These are phyloP conservation scores for Lentinula aciculospora DNA, from an alignment of 768 basidiomycete genomes.

Conservation along the genomic window DNA sequence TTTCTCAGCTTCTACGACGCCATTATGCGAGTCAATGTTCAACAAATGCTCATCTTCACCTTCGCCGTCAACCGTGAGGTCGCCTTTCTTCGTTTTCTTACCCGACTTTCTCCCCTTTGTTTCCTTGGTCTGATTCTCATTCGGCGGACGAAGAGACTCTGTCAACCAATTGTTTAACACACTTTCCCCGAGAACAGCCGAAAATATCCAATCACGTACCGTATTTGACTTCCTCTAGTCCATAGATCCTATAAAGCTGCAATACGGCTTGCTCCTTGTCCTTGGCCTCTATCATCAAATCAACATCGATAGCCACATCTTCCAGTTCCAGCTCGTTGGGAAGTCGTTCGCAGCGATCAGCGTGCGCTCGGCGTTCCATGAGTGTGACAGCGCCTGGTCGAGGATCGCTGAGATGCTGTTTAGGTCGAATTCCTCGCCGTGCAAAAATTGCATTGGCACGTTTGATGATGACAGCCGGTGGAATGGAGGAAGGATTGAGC, in stretches of 20 bases:
- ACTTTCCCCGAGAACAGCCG: neutral
- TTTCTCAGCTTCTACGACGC: neutral
- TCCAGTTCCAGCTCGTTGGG: conserved; percentile 54
- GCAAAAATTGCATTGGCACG: conserved; percentile 71
- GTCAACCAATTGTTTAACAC: neutral
- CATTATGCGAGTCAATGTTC: neutral
- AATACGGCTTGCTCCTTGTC: conserved; percentile 94
- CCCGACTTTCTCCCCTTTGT: conserved; percentile 39
- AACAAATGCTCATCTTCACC: neutral
- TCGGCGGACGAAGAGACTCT: conserved; percentile 41
- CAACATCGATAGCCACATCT: conserved; percentile 55
- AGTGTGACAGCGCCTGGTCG: conserved; percentile 76
- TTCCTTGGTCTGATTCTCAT: conserved; percentile 34
- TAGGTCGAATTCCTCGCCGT: conserved; percentile 75
- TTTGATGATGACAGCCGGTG: conserved; percentile 64
- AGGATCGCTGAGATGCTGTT: conserved; percentile 91
- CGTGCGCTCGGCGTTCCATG: conserved; percentile 85
- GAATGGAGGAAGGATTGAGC: conserved; percentile 54
- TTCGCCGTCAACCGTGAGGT: neutral
- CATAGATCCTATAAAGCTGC: conserved; percentile 76
- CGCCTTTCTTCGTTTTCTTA: conserved; percentile 22
- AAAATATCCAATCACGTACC: conserved; percentile 29
- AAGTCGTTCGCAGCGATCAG: conserved; percentile 71
- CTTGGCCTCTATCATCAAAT: conserved; percentile 93
- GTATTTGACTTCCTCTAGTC: conserved; percentile 56